Evolutionary conservation across 352 stramenopile species (phyloP), one percentile per base, ranked within the genome.

Genomic region (Aphanomyces astaci): DNA sequence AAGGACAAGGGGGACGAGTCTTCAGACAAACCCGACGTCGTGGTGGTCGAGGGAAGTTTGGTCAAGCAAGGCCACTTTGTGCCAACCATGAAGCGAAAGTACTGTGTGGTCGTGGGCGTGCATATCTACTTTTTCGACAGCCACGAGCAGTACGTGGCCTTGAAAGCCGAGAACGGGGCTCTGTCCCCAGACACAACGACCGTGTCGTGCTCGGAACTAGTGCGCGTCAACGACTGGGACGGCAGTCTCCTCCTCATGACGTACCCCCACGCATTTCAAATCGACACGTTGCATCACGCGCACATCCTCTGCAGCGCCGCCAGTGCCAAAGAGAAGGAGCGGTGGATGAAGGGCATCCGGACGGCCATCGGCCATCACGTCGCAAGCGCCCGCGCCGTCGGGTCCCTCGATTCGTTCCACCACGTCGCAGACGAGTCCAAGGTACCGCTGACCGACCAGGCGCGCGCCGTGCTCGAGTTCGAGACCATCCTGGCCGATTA

Each of bases 231-330:
- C 0, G 80, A 84, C 7, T 90, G 81, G 81, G 79, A 92, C 31
- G 84, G 82, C 24, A 75, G 87, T 45, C 75, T 76, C 9, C 64
- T 79, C 13, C 51, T 90, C 32, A 71, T 91, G 56, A 80, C 87
- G 54, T 92, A 92, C 72, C 73, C 84, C 19, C 76, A 92, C 63
- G 79, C 78, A 0, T 92, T 92, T 36, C 67, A 87, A 39, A 67
- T 92, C n/a, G 79, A 89, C 46, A 87, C 80, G 0, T 72, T 79
- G 27, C 64, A 66, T 13, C 82, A 87, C 46, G 39, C 78, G 32
- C 75, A 73, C n/a, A 78, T 90, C 33, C 80, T 80, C 30, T 92
- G 82, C 63, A 92, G 84, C 60, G 81, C 81, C 0, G 74, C 81
- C 3, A 89, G 70, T 65, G 74, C 77, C 2, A 69, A 78, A 1